Evolutionary conservation across 371 early-diverging fungal species (phyloP).

Genomic region (Mucor velutinosus): DNA sequence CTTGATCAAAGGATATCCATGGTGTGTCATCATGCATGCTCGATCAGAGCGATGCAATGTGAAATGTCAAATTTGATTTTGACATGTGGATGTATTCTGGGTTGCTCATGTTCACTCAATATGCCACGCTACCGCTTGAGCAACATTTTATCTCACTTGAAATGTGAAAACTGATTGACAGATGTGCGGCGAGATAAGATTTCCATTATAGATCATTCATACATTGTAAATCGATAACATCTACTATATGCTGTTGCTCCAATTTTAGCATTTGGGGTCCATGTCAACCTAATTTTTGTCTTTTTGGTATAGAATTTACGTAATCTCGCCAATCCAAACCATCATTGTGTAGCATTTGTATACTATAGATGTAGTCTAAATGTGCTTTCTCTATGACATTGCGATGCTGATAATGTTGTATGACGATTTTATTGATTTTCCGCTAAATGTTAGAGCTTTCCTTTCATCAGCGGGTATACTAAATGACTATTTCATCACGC

Average conservation of each 20-base stretch:
- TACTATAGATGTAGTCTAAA: not conserved
- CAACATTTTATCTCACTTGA: not conserved
- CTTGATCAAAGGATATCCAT: not conserved
- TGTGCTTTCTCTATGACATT: not conserved
- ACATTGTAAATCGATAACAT: not conserved
- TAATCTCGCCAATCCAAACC: not conserved
- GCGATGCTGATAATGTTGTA: not conserved
- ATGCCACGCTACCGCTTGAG: not conserved
- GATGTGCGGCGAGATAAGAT: constrained; percentile 1
- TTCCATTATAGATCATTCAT: not conserved
- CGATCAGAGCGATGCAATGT: not conserved
- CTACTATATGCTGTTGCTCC: not conserved
- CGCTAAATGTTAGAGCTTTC: not conserved
- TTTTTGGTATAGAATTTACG: not conserved
- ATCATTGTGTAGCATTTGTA: not conserved
- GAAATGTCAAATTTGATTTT: not conserved
- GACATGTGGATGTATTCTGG: not conserved
- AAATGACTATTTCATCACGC: not conserved
- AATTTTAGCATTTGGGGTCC: not conserved
- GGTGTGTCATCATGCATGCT: not conserved
- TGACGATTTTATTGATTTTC: not conserved
- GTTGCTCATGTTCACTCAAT: constrained; percentile 1
- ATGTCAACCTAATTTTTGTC: not conserved
- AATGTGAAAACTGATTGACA: not conserved
- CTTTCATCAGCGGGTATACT: not conserved